Base-by-base conservation (phyloP, 805 yeast species). In the Schwanniomyces yamadae region DNA sequence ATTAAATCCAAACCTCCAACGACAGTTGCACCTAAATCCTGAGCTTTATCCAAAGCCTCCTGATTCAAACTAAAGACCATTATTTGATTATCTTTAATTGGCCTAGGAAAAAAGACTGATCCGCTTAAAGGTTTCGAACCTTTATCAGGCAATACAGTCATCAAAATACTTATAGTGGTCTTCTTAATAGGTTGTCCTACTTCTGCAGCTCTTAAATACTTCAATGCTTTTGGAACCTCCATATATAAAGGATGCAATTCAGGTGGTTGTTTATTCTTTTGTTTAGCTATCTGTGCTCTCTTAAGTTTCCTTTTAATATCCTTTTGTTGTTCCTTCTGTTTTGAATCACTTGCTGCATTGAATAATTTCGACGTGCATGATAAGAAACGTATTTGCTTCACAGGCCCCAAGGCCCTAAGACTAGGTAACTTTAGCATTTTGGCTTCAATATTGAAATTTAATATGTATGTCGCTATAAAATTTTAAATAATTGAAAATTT, bases 181-280 rank as follows among this genome's bases (percentile, higher is more conserved):
- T 80, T 79, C n/a, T 73, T 63, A 4, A 73, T 66, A 2, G 91
- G 78, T 53, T 84, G 78, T 4, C 99, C 98, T 4, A 89, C 95
- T 59, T 89, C 96, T 4, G 89, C 78, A 0, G 98, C 96, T 44
- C 96, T 73, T 38, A 91, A 56, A 53, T 80, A 89, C 49, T 84
- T 73, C 58, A 88, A 59, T 1, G 97, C 96, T 20, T 66, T 60
- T 5, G 84, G 77, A 6, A 88, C 70, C 33, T 77, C 80, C 84
- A 85, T 78, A 54, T 78, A 82, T 36, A 84, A 66, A 1, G 90
- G 90, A 34, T 71, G 71, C 10, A 45, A 61, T 55, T 46, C 63
- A 40, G 71, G 73, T 42, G 57, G 81, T 32, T 50, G 57, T 39
- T 57, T 58, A 42, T 54, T 49, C 43, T 51, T 54, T 27, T 34